Base-by-base conservation (phyloP, 176 grass and related monocot species). In the Oryza meyeriana region DNA sequence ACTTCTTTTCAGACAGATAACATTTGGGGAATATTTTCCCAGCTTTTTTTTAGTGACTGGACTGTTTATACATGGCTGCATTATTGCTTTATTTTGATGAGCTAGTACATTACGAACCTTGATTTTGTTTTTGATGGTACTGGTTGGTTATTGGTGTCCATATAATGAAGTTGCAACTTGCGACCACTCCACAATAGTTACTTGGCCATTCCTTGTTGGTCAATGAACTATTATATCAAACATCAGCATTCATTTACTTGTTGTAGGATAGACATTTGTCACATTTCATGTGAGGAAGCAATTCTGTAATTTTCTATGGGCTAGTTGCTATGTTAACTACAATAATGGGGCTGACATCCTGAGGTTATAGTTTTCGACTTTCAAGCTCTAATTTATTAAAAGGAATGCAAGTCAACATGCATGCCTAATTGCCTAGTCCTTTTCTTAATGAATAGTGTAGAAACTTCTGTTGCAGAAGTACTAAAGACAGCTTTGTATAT, bases 261-360 rank as follows among this genome's bases (percentile, higher is more conserved):
- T 26, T 42, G 72, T 55, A 73, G 17, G 40, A 39, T 55, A 30
- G 5, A 22, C 18, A 61, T 67, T 18, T 50, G 47, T 50, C 47
- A 50, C 4, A 50, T 4, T 35, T 70, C 38, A 13, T 52, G 69
- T 3, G 64, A 62, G 16, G 25, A 77, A 82, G 64, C 52, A 82
- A 69, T 34, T 50, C 17, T 50, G 48, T 8, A 63, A 38, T 45
- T 35, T 87, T 13, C 28, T 70, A 42, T 27, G 41, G 7, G 13
- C 26, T 80, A 80, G 18, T 47, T 76, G 27, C 55, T 76, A 59
- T 45, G 20, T 74, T 67, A 47, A 47, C 30, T 86, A 27, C 28
- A 48, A 69, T 76, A 38, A 18, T 50, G 33, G 12, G 16, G 32
- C 45, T 74, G 27, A 81, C 65, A 74, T 76, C 58, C 27, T 61